phyloP scores from a whole-genome alignment of 805 yeast genomes.

The Saccharomyces kudriavzevii region DNA sequence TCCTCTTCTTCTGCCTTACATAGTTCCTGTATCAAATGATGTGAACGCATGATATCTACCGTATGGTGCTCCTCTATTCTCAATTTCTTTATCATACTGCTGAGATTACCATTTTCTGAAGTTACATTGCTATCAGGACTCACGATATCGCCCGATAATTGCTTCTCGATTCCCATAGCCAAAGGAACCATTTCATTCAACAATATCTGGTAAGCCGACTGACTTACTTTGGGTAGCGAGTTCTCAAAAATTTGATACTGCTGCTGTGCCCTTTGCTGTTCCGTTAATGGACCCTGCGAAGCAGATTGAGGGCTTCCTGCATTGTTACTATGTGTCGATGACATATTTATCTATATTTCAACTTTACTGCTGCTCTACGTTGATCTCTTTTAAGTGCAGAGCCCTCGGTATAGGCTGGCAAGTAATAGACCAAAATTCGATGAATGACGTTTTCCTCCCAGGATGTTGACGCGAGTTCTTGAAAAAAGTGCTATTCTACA shows the following conservation, averaged over 20 bases:
- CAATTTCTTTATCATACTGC: constrained; percentile 7
- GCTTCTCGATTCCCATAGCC: constrained; percentile 53
- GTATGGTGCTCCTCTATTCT: constrained; percentile 7
- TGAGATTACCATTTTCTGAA: constrained; percentile 14
- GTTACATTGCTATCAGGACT: constrained; percentile 1
- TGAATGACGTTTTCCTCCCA: neutral
- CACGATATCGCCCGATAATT: constrained; percentile 18
- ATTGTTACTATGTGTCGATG: neutral
- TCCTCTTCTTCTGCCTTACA: constrained; percentile 27
- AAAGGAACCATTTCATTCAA: constrained; percentile 72
- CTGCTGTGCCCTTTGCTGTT: constrained; percentile 20
- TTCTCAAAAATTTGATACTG: constrained; percentile 27
- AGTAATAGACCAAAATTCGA: neutral
- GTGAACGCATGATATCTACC: constrained; percentile 17
- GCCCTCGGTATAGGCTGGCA: neutral
- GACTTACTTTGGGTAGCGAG: constrained; percentile 39
- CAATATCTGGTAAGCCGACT: constrained; percentile 51
- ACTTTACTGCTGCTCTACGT: neutral
- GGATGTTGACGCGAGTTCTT: neutral
- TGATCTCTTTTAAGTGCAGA: neutral
- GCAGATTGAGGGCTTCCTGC: neutral
- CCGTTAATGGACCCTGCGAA: constrained; percentile 8
- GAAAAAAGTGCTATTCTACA: neutral
- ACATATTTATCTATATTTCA: neutral
- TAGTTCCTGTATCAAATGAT: constrained; percentile 22